Evolutionary conservation across 192 early-diverging fungal species (phyloP).

Genomic region (Coemansia sp.): DNA sequence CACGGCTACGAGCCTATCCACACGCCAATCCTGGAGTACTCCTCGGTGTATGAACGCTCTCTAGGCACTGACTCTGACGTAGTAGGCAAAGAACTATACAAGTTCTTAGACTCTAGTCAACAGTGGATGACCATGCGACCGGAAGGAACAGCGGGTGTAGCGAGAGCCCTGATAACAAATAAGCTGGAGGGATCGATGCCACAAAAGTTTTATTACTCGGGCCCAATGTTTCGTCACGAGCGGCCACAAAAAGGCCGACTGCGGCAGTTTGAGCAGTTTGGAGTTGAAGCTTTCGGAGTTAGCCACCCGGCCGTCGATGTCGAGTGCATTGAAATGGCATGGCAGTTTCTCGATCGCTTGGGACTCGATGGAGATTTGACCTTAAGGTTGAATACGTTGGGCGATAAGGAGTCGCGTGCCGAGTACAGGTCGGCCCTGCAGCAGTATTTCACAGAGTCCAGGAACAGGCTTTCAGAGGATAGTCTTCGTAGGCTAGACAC

Average conservation of each 20-base stretch:
- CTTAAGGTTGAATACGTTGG: constrained; percentile 42
- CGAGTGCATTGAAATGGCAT: constrained; percentile 60
- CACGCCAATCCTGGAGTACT: constrained; percentile 68
- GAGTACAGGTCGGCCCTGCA: constrained; percentile 50
- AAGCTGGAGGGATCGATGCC: constrained; percentile 49
- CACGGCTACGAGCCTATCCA: constrained; percentile 62
- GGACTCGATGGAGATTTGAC: constrained; percentile 22
- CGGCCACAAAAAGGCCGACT: constrained; percentile 69
- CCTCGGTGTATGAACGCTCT: constrained; percentile 62
- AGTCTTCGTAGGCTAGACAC: constrained; percentile 53
- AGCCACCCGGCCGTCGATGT: constrained; percentile 59
- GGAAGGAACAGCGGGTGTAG: constrained; percentile 62
- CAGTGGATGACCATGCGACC: constrained; percentile 65
- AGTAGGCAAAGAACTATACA: constrained; percentile 70
- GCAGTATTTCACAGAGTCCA: constrained; percentile 48
- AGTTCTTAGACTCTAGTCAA: constrained; percentile 60
- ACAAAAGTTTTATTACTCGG: constrained; percentile 60
- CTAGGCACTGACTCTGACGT: constrained; percentile 66
- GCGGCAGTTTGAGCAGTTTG: constrained; percentile 75
- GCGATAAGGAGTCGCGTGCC: constrained; percentile 26
- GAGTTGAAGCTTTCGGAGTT: constrained; percentile 60
- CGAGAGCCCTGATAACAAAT: constrained; percentile 49
- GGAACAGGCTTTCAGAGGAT: constrained; percentile 50
- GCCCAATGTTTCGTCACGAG: constrained; percentile 72
- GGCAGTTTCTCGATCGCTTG: constrained; percentile 46